Evolutionary conservation across 129 eudicot genomes (phyloP), one percentile per base, ranked within the genome.

Genomic region (Flaveria robusta): DNA sequence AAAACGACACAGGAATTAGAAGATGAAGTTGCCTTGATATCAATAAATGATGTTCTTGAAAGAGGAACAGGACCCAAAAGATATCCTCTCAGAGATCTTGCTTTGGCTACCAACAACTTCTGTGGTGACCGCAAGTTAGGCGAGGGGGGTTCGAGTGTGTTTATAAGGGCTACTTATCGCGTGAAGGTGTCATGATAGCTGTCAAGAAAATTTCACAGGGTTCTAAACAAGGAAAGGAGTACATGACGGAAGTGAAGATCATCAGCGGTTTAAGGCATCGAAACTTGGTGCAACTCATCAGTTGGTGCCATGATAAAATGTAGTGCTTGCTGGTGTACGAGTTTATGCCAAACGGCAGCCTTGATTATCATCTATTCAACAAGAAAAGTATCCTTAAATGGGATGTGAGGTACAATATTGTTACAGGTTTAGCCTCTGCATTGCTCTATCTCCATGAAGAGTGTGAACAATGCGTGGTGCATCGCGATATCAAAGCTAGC

Each of bases 401-500:
- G 89, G 18, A 29, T 3, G 55, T 59, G n/a, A 77, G 92, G 77
- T 83, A 85, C 75, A 88, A 70, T 19, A 83, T 88, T 3, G 78
- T 83, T 1, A 55, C 15, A 0, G 92, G 89, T 20, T 70, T 88
- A 67, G 89, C 89, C 20, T 85, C 85, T 1, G 87, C 85, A 0
- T 43, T 88, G 72, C 78, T 85, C 70, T 88, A 88, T 72, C 82
- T 88, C 4, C 92, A 88, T 26, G 89, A 88, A 69, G 95, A 86
- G 47, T 82, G 91, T 49, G 86, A 84, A 72, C 91, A 79, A 29
- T 86, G 86, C 37, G 95, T 86, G 70, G 75, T 89, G 68, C 95
- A 86, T 67, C 79, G 88, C 12, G 95, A 89, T 74, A 84, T 89
- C 55, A 89, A 89, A 58, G 56, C 86, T 0, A 89, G 91, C 86